phyloP scores from a whole-genome alignment of 129 eudicot genomes.

The Dittrichia graveolens region DNA sequence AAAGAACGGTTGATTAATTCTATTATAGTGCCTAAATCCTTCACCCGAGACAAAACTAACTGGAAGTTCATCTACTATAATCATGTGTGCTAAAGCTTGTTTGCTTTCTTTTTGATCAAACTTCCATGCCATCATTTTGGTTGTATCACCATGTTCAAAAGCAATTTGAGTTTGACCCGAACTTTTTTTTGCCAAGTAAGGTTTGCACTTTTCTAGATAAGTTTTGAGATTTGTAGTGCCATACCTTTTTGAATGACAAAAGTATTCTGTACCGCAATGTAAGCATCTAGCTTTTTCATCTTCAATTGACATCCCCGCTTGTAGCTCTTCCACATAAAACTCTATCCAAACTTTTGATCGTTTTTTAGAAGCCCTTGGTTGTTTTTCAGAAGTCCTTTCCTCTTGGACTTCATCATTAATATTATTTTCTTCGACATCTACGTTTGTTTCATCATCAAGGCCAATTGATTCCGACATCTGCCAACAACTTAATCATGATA shows the following conservation, averaged over 20 bases:
- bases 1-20: no score
- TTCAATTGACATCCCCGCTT: not conserved
- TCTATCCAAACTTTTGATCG: not conserved
- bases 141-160: not conserved
- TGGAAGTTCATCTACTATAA: no score
- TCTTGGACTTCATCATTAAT: no score
- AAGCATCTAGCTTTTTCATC: not conserved
- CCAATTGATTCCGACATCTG: no score
- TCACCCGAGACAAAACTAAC: no score
- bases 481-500: no score
- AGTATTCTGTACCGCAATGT: not conserved
- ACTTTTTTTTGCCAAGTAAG: not conserved
- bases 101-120: not conserved
- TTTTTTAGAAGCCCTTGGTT: no score
- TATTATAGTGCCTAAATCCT: no score
- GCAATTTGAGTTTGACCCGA: not conserved
- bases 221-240: not conserved
- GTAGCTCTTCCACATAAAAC: not conserved
- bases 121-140: conserved; percentile 6
- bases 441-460: no score
- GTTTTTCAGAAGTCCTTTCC: no score
- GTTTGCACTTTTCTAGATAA: not conserved
- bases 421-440: no score
- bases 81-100: conserved; percentile 2
- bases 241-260: not conserved